Conservation (phyloP, 208 protist genomes). For the Trypanosoma rangeli region DNA sequence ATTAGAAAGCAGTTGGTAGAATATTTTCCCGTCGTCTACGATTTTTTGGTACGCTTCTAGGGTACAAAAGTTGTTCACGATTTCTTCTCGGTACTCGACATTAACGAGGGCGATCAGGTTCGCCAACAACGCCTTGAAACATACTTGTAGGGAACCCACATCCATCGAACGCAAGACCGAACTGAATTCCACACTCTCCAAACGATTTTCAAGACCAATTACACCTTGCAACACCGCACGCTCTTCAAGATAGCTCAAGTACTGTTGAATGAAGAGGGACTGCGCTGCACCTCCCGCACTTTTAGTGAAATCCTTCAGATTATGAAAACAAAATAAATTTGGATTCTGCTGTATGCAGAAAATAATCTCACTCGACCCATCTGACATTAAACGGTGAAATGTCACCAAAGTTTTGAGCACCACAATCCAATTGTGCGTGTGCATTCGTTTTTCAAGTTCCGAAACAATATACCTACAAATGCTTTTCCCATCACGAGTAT, state of each 20-base stretch:
- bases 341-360: conserved; percentile 45
- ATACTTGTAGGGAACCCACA: conserved; percentile 31
- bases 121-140: conserved; percentile 43
- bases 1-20: conserved; percentile 67
- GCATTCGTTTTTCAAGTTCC: conserved; percentile 68
- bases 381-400: conserved; percentile 66
- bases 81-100: conserved; percentile 48
- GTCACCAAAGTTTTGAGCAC: conserved; percentile 80
- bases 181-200: conserved; percentile 58
- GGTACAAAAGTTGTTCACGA: conserved; percentile 80
- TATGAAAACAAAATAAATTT: conserved; percentile 45
- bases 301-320: conserved; percentile 62
- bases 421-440: conserved; percentile 86
- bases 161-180: conserved; percentile 48
- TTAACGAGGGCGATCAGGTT: conserved; percentile 36
- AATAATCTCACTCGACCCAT: conserved; percentile 64
- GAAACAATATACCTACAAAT: conserved; percentile 66
- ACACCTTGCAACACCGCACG: conserved; percentile 37
- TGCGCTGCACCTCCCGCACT: conserved; percentile 43
- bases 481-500: conserved; percentile 17
- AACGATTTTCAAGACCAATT: conserved; percentile 36
- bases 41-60: conserved; percentile 67
- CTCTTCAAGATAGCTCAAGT: conserved; percentile 60
- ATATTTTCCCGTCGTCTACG: conserved; percentile 55
- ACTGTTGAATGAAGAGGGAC: conserved; percentile 63